Conservation (phyloP, 495 filamentous ascomycete species). For the Hyaloscypha finlandica region DNA sequence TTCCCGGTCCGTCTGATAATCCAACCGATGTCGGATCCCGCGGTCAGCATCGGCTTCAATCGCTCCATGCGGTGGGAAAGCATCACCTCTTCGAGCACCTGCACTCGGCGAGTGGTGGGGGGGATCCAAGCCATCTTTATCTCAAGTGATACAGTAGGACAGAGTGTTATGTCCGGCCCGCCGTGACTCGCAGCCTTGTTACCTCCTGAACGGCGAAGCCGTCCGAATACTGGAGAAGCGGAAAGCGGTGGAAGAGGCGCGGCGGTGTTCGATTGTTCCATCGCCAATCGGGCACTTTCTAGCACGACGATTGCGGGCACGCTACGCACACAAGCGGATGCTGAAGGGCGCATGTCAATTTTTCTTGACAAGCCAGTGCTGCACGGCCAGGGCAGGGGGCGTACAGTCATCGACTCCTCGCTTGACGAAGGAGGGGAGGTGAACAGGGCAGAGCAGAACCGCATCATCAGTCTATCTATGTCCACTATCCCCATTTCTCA, state of each 20-base stretch:
- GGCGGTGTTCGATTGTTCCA: conserved; percentile 7
- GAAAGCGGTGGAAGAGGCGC: not conserved
- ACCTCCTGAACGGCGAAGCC: not conserved
- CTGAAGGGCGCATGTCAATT: conserved; percentile 29
- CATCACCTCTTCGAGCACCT: not conserved
- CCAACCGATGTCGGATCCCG: not conserved
- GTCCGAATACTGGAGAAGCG: not conserved
- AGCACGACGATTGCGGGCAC: not conserved
- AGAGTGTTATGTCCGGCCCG: not conserved
- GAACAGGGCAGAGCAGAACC: not conserved
- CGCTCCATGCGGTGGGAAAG: not conserved
- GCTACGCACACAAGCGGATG: conserved; percentile 14
- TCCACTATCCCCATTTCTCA: conserved; percentile 1
- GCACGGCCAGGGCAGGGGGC: not conserved
- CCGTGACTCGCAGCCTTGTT: not conserved
- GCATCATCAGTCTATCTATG: conserved; percentile 1
- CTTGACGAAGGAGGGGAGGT: no score
- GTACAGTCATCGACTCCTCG: no score
- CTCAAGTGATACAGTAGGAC: no score
- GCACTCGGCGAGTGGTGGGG: not conserved
- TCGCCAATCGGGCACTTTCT: conserved; percentile 16
- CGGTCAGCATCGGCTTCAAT: conserved; percentile 2
- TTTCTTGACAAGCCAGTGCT: conserved; percentile 16
- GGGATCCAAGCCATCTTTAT: not conserved
- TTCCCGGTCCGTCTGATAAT: not conserved